phyloP scores from a whole-genome alignment of 352 stramenopile genomes.

The Pythium chondricola region DNA sequence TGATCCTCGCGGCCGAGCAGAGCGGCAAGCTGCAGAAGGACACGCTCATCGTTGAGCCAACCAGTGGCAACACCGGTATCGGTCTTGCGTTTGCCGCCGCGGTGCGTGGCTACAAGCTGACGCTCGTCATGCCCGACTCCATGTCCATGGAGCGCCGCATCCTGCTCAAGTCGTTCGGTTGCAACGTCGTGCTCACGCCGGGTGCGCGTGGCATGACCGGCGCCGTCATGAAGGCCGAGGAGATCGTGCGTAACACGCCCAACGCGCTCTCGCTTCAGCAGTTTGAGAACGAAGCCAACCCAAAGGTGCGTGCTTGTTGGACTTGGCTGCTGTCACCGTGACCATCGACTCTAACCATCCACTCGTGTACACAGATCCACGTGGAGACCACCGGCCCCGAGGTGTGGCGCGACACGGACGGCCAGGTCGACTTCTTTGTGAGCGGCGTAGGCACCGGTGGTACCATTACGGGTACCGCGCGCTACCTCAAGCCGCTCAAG shows the following conservation, averaged over 20 bases:
- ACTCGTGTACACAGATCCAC: constrained; percentile 81
- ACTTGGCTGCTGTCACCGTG: no score
- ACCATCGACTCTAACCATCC: neutral
- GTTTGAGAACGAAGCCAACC: constrained; percentile 97
- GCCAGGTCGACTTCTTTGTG: constrained; percentile 85
- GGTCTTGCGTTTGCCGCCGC: constrained; percentile 89
- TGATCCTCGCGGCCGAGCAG: constrained; percentile 77
- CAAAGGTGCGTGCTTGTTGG: no score
- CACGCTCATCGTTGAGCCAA: constrained; percentile 91
- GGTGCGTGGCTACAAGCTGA: constrained; percentile 89
- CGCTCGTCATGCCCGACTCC: constrained; percentile 94
- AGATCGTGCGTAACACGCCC: constrained; percentile 70
- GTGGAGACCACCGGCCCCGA: constrained; percentile 85
- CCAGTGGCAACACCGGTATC: constrained; percentile 94
- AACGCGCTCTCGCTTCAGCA: constrained; percentile 87
- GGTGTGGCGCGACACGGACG: constrained; percentile 86
- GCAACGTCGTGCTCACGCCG: constrained; percentile 90
- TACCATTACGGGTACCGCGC: constrained; percentile 79
- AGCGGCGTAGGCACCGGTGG: constrained; percentile 82
- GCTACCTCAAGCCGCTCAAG: constrained; percentile 88
- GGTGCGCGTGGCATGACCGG: constrained; percentile 76
- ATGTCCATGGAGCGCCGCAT: constrained; percentile 96
- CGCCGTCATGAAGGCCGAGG: constrained; percentile 70
- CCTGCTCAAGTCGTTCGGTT: constrained; percentile 91
- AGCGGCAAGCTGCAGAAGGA: constrained; percentile 62